Conservation (phyloP, 495 filamentous ascomycete species). For the Xylaria venustula region DNA sequence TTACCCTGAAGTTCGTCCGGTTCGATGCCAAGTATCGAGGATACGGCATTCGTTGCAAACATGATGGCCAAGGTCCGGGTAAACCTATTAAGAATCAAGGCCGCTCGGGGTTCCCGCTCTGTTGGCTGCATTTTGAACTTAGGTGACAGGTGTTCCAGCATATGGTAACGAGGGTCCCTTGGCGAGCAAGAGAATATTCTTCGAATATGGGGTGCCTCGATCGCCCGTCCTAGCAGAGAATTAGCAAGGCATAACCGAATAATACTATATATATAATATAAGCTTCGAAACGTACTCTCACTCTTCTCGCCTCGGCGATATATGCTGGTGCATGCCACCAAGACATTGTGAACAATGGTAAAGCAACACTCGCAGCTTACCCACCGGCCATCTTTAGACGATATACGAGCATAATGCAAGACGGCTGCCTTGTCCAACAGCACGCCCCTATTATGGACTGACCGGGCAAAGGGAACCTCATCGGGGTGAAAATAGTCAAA, state of each 20-base stretch:
- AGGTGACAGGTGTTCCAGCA: constrained; percentile 79
- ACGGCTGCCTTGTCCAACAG: constrained; percentile 82
- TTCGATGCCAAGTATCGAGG: constrained; percentile 67
- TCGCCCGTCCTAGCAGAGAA: constrained; percentile 60
- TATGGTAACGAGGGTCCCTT: constrained; percentile 83
- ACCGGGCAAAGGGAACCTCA: constrained; percentile 72
- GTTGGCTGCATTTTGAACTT: constrained; percentile 71
- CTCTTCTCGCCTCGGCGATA: constrained; percentile 69
- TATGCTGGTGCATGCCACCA: constrained; percentile 82
- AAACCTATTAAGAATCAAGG: constrained; percentile 84
- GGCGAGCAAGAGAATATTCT: constrained; percentile 79
- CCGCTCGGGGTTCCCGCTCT: constrained; percentile 76
- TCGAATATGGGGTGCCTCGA: constrained; percentile 77
- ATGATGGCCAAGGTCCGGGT: constrained; percentile 80
- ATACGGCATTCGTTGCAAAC: constrained; percentile 78
- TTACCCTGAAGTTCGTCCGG: constrained; percentile 64
- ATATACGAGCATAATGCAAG: constrained; percentile 73
- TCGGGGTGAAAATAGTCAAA: constrained; percentile 88
- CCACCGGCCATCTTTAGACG: constrained; percentile 67
- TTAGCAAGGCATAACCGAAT: constrained; percentile 17
- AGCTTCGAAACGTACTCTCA: constrained; percentile 58
- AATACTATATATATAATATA: constrained; percentile 12
- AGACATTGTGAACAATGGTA: constrained; percentile 81
- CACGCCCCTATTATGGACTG: constrained; percentile 70
- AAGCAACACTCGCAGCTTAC: constrained; percentile 87